Percentiles rank a stretch among this genome's conserved stretches.
These are phyloP conservation scores for Fusarium nygamai DNA, from an alignment of 2,329 filamentous ascomycete species.

Conservation along the genomic window DNA sequence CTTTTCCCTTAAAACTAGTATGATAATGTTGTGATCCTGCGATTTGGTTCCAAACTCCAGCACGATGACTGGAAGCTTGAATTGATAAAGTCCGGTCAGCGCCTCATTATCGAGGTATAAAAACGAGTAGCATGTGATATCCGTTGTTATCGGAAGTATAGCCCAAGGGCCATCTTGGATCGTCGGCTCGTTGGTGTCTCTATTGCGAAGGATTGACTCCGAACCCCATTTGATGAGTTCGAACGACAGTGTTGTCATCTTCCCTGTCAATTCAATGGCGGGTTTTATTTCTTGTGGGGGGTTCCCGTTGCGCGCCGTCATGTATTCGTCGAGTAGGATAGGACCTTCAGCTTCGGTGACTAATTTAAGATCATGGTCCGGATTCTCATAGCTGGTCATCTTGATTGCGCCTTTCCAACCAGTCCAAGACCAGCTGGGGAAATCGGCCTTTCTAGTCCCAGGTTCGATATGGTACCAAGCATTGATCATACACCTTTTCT, in stretches of 20 bases:
- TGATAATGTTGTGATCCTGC: too few species aligned
- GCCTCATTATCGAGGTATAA: neutral
- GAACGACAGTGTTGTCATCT: fast-evolving
- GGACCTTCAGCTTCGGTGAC: fast-evolving
- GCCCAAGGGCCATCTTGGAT: neutral
- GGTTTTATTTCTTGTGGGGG: fast-evolving
- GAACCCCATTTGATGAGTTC: neutral
- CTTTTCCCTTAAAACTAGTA: too few species aligned
- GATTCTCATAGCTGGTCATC: fast-evolving
- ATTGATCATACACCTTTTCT: fast-evolving
- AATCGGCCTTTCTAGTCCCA: fast-evolving
- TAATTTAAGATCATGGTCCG: neutral
- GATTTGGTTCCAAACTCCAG: neutral
- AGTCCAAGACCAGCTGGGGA: neutral
- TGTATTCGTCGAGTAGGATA: neutral
- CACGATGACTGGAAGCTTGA: neutral
- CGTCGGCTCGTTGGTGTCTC: fast-evolving
- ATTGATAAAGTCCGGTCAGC: fast-evolving
- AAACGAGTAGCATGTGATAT: neutral
- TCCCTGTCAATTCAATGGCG: neutral
- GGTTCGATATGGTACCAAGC: neutral
- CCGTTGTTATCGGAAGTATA: neutral
- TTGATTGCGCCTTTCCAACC: neutral
- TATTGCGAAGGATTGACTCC: fast-evolving
- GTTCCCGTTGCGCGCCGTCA: fast-evolving